Percentiles rank a stretch among this genome's conserved stretches.
These are phyloP conservation scores for Globisporangium echinulatum DNA, from an alignment of 352 stramenopile species.

Conservation along the genomic window DNA sequence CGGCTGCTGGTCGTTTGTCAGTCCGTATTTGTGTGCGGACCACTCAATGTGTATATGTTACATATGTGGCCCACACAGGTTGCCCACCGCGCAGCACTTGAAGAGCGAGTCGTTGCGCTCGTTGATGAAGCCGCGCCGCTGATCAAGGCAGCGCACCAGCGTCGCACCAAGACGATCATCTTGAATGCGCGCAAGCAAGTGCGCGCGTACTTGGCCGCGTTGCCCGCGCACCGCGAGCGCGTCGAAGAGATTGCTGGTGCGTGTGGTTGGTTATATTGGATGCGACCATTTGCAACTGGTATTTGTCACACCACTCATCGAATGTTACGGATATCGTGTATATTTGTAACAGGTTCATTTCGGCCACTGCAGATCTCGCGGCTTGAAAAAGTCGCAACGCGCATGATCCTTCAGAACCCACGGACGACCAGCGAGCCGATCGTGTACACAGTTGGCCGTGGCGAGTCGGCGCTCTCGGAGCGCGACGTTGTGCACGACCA, in stretches of 20 bases:
- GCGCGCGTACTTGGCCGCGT: conserved; percentile 25
- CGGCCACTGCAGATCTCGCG: conserved; percentile 26
- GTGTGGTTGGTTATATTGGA: background rate
- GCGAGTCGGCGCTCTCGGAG: conserved; percentile 31
- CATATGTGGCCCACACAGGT: background rate
- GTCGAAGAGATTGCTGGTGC: conserved; percentile 10
- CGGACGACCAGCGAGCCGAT: conserved; percentile 14
- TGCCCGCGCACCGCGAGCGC: conserved; percentile 23
- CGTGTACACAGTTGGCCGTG: conserved; percentile 38
- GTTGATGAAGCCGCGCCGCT: conserved; percentile 35
- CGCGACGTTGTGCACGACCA: conserved; percentile 22
- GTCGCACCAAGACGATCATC: conserved; percentile 26
- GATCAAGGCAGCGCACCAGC: conserved; percentile 25
- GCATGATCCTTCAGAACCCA: conserved; percentile 30
- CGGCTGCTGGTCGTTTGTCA: no score
- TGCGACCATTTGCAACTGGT: no score
- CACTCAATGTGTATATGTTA: no score
- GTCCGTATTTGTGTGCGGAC: no score
- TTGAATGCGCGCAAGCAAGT: conserved; percentile 34
- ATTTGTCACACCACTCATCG: no score
- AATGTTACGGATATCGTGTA: background rate
- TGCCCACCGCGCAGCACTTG: conserved; percentile 16
- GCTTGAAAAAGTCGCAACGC: conserved; percentile 39
- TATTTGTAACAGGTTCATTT: conserved; percentile 5
- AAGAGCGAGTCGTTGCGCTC: conserved; percentile 25